Evolutionary conservation across 2,329 filamentous ascomycete species (phyloP), one percentile per base, ranked within the genome.

Genomic region (Spiromastix sp.): DNA sequence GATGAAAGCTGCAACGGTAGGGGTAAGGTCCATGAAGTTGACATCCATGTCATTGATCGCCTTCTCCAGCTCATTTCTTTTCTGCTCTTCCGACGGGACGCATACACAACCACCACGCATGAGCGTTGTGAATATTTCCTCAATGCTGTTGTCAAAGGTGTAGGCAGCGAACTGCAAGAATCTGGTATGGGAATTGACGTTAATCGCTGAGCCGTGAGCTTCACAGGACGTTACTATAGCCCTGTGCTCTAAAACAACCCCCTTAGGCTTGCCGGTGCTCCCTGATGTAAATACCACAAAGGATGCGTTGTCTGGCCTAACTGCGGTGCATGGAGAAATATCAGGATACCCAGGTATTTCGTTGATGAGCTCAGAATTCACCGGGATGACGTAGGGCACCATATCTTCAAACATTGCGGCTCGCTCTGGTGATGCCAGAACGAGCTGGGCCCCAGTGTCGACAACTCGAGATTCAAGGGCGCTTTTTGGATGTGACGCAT

Each of bases 31-130:
- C 8, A 59, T 55, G 52, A 59, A 64, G 12, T 63, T 70, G 19
- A 71, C 68, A 11, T 66, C 57, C 60, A 74, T 67, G 0, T 63
- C 52, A 4, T 62, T 59, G 22, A 69, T 69, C 2, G 44, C 64
- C 8, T 61, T 63, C 10, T 61, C 56, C 15, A 70, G 55, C 40
- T 70, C 63, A 36, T 67, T 66, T 40, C 68, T 52, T 2, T 66
- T 59, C 12, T 66, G 61, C 29, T 63, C 48, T 45, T 65, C 51
- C 41, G 59, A 63, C 1, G 66, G 66, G 8, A 70, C 59, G 43
- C 67, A 70, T 5, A 70, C 54, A 16, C 60, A 64, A 13, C 65
- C 67, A 32, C 68, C 67, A 13, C 58, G 48, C 49, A 51, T 51
- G 20, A 56, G 50, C 12, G 56, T 60, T 36, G 43, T 56, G 40